Conservation (phyloP, 2,329 filamentous ascomycete species). For the Penicillium concentricum region DNA sequence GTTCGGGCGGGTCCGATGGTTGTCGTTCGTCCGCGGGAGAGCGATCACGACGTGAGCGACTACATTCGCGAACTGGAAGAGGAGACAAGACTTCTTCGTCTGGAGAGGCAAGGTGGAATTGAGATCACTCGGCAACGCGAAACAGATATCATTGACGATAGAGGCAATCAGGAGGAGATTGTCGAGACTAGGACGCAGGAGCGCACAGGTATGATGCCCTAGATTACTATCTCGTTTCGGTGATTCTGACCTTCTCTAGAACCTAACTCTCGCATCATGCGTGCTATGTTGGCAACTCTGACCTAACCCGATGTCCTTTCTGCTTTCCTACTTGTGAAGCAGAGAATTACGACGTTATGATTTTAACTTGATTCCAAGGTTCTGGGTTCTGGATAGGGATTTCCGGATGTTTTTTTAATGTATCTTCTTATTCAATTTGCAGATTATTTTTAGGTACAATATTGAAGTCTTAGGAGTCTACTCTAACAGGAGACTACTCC, state of each 20-base stretch:
- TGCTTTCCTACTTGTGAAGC: slow-evolving; percentile 2
- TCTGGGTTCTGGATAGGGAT: neutral
- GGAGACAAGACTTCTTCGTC: slow-evolving; percentile 58
- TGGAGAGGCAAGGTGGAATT: slow-evolving; percentile 50
- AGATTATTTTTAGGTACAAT: neutral
- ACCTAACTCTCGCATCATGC: slow-evolving; percentile 63
- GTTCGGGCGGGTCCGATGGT: slow-evolving; percentile 51
- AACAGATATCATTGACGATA: slow-evolving; percentile 35
- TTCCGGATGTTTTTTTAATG: neutral
- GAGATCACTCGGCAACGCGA: slow-evolving; percentile 30
- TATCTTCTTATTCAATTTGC: slow-evolving; percentile 3
- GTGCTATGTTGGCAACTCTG: slow-evolving; percentile 69
- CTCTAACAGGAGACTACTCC: neutral
- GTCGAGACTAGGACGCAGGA: slow-evolving; percentile 70
- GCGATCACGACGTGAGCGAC: slow-evolving; percentile 65
- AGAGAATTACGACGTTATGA: slow-evolving; percentile 5
- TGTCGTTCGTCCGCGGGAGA: slow-evolving; percentile 48
- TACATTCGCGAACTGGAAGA: slow-evolving; percentile 72
- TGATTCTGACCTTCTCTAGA: slow-evolving; percentile 46
- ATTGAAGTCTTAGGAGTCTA: neutral
- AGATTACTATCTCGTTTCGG: neutral
- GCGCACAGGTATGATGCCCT: slow-evolving; percentile 72
- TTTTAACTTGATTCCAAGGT: neutral
- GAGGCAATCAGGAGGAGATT: slow-evolving; percentile 52
- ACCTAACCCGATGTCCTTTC: slow-evolving; percentile 49